Evolutionary conservation across 257 asterid genomes (phyloP).

Genomic region (Fraxinus anomala): DNA sequence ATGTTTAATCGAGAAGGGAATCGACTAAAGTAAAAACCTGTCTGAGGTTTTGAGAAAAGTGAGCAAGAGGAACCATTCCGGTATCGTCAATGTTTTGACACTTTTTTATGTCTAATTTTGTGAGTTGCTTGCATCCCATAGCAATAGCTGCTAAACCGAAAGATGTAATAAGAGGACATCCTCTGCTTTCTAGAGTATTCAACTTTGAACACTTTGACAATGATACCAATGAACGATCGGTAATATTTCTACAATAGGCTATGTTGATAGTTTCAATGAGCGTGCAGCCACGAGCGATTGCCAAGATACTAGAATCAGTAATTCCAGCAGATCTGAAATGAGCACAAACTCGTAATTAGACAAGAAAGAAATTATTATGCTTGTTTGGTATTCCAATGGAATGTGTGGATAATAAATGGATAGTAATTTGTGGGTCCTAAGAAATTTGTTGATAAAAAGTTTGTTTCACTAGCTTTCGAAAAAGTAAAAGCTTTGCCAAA

Average conservation of each 20-base stretch:
- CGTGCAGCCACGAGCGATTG: conserved; percentile 66
- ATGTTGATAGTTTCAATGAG: conserved; percentile 66
- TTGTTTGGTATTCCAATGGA: too few species aligned
- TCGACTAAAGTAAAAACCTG: conserved; percentile 46
- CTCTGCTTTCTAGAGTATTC: conserved; percentile 75
- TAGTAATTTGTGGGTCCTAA: not conserved
- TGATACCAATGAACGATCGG: conserved; percentile 61
- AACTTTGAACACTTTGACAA: conserved; percentile 74
- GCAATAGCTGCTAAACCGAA: conserved; percentile 72
- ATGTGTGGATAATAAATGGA: too few species aligned
- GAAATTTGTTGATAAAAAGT: not conserved
- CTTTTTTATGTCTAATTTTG: conserved; percentile 71
- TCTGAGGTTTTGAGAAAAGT: conserved; percentile 74
- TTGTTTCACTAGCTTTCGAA: too few species aligned
- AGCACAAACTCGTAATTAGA: conserved; percentile 6
- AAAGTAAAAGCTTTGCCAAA: too few species aligned
- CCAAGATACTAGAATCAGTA: conserved; percentile 61
- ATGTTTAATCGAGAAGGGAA: not conserved
- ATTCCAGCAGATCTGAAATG: conserved; percentile 71
- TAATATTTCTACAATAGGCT: conserved; percentile 65
- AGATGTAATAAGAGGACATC: conserved; percentile 73
- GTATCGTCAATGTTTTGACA: conserved; percentile 68
- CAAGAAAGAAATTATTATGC: too few species aligned
- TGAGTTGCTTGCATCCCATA: conserved; percentile 70
- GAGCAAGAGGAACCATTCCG: conserved; percentile 78